Evolutionary conservation across 192 early-diverging fungal species (phyloP), one percentile per base, ranked within the genome.

Genomic region (Borealophlyctis nickersoniae): DNA sequence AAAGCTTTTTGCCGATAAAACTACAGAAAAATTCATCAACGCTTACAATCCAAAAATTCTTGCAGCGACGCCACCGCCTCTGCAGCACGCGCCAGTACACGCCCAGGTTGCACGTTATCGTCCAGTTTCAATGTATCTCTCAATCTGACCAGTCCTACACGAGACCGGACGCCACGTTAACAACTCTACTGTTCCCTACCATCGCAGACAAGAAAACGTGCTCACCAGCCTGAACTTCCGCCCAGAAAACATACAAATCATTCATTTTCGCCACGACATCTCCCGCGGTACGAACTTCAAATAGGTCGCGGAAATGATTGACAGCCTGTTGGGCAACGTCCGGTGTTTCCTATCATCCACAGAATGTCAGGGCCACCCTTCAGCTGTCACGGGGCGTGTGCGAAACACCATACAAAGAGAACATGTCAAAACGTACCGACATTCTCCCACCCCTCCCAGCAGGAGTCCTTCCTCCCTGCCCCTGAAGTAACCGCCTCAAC

Each of bases 231-330:
- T 80, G 67, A 3, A 52, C 52, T 48, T 77, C 76, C 9, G 70
- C 65, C 28, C 11, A 71, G 24, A 68, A 76, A 29, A 81, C 69
- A 57, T 73, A 81, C 23, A 81, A 55, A 28, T 77, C 70, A 57
- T 77, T 71, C 61, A 81, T 70, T 35, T 65, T 70, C 22, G 64
- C 24, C 22, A 60, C 23, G 29, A 77, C 70, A 34, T 67, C 66
- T 16, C 50, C 60, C n/a, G 49, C 28, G 5, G 65, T 48, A 13
- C 52, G 48, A 19, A 81, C 55, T 34, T 77, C 72, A 60, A 81
- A 81, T 29, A 81, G 49, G 36, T 77, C 68, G 51, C 66, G 60
- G 66, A 81, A 77, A 35, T 69, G 73, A 33, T 59, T 48, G 49
- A 80, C 55, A 0, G 61, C 36, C 31, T 27, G 62, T 52, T 36